Conservation (phyloP, 805 yeast species). For the Yamadazyma scolyti region DNA sequence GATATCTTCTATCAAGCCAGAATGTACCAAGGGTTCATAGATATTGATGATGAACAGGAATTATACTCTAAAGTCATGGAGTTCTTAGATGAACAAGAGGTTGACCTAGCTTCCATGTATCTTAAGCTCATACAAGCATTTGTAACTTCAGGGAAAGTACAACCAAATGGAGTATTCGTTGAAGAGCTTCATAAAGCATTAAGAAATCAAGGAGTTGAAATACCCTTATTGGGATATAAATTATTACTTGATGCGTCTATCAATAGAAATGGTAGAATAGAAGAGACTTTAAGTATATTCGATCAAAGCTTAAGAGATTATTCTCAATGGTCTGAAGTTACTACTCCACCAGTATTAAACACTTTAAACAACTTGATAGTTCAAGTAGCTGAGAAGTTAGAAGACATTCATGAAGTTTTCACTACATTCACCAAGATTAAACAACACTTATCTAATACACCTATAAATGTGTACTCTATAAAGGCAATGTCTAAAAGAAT, state of each 20-base stretch:
- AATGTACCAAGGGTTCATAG: constrained; percentile 1
- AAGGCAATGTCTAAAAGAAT: constrained; percentile 22
- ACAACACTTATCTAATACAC: constrained; percentile 30
- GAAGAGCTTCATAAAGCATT: background rate
- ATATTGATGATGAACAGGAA: too few relatives aligned
- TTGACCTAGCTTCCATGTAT: constrained; percentile 12
- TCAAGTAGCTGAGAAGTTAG: constrained; percentile 22
- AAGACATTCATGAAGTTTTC: constrained; percentile 26
- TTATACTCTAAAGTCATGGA: too few relatives aligned
- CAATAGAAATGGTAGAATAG: constrained; percentile 11
- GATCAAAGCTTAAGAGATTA: constrained; percentile 24
- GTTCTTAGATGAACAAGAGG: too few relatives aligned
- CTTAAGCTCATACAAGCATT: constrained; percentile 16
- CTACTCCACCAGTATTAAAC: constrained; percentile 33
- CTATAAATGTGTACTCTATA: constrained; percentile 26
- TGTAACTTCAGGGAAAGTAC: constrained; percentile 9
- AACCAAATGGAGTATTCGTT: constrained; percentile 16
- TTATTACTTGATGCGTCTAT: constrained; percentile 26
- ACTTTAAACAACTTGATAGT: constrained; percentile 45
- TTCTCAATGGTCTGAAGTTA: constrained; percentile 20
- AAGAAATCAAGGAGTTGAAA: constrained; percentile 12
- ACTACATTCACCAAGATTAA: constrained; percentile 30
- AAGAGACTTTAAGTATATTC: constrained; percentile 24
- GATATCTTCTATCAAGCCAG: constrained; percentile 9
- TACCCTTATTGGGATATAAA: constrained; percentile 21